These are phyloP conservation scores for Dictyostelium citrinum DNA, from an alignment of 78 protist genomes.

Conservation along the genomic window DNA sequence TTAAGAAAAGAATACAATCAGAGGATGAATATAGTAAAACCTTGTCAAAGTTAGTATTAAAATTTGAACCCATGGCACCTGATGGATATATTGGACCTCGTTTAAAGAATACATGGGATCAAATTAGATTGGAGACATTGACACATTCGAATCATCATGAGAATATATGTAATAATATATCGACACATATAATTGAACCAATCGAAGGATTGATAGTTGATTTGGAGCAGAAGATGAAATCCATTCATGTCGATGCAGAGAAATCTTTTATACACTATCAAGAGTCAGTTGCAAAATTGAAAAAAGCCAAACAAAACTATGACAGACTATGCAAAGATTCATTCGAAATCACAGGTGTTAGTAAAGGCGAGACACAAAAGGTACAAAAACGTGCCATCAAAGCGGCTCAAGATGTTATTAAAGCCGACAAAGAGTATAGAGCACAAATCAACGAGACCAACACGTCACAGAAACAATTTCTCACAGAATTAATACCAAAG, in stretches of 20 bases:
- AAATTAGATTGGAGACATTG: constrained; percentile 18
- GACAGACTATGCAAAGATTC: constrained; percentile 30
- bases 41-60: constrained; percentile 4
- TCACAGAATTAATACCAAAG: constrained; percentile 9
- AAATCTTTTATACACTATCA: not conserved
- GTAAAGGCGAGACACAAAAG: constrained; percentile 52
- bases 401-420: constrained; percentile 55
- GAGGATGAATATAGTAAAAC: constrained; percentile 55
- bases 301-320: constrained; percentile 28
- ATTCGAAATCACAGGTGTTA: not conserved
- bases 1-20: constrained; percentile 29
- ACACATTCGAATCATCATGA: constrained; percentile 50
- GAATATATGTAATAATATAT: constrained; percentile 8
- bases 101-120: constrained; percentile 49
- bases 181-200: constrained; percentile 21
- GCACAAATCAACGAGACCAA: constrained; percentile 51
- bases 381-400: constrained; percentile 49
- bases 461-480: not conserved
- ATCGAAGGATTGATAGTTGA: constrained; percentile 30
- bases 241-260: constrained; percentile 4
- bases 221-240: constrained; percentile 28
- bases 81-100: constrained; percentile 38
- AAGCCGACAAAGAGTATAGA: constrained; percentile 43
- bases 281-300: not conserved
- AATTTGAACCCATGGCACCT: constrained; percentile 40